Evolutionary conservation across 129 eudicot genomes (phyloP), one percentile per base, ranked within the genome.

Genomic region (Flaveria brownii): DNA sequence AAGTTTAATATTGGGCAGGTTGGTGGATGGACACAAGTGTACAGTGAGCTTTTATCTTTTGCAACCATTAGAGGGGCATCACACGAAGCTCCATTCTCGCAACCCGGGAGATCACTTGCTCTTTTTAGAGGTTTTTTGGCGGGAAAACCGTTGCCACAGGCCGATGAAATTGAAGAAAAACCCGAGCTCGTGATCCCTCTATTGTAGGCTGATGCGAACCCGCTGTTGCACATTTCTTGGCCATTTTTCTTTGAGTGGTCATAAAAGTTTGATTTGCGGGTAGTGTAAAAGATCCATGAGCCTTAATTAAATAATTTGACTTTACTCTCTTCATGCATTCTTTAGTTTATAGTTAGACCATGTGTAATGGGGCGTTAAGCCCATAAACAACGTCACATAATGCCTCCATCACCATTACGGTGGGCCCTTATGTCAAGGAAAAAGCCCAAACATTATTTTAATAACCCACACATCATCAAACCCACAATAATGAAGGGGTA

Each of bases 61-160:
- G 97, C 97, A 26, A 91, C 94, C 15, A 88, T 91, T 33, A 75
- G 97, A 84, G 97, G 94, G 70, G 97, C 97, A 43, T 75, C 97
- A 11, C 97, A 91, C 22, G 93, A 88, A 79, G 97, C 94, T 50
- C 97, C 97, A 30, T 85, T 83, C 68, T 80, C 94, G 0, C 97
- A 91, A 70, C 97, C 97, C 0, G 90, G 80, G 78, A 70, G 94
- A 72, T 91, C 97, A 7, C 71, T 91, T 50, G 85, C 81, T 64
- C 88, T 91, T 15, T 91, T 91, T 47, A 80, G 28, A 23, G 80
- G 87, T 7, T 88, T 91, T 72, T 65, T 91, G 67, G 64, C 42
- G 0, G 94, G 94, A 28, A 83, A 85, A 76, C 87, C 91, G 9
- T 80, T 91, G 41, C 91, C 91, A 39, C 25, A 36, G 0, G 63